Conservation (phyloP, 768 basidiomycete genomes). For the Sarcodon aspratus region DNA sequence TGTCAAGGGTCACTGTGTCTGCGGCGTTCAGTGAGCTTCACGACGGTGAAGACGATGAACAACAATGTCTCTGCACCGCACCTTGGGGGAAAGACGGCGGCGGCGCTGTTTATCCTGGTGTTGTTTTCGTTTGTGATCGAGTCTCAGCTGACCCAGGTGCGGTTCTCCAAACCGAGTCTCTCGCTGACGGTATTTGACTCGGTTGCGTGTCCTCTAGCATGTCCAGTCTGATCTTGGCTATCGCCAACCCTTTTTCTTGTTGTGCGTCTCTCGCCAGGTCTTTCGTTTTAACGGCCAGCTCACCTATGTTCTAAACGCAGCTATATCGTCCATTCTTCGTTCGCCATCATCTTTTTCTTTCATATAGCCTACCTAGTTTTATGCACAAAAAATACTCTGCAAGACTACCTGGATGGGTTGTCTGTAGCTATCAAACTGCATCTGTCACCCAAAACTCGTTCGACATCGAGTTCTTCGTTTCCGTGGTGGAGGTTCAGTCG, state of each 20-base stretch:
- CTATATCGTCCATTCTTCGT: constrained; percentile 79
- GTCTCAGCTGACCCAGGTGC: constrained; percentile 67
- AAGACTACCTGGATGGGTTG: constrained; percentile 41
- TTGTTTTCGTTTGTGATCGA: constrained; percentile 70
- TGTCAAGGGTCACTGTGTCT: neutral
- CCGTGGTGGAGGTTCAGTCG: constrained; percentile 24
- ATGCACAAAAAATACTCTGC: constrained; percentile 35
- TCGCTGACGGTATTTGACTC: constrained; percentile 1
- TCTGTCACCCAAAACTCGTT: constrained; percentile 5
- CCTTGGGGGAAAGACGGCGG: constrained; percentile 36
- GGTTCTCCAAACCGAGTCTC: constrained; percentile 4
- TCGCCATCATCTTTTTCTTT: constrained; percentile 69
- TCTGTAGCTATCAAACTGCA: constrained; percentile 30
- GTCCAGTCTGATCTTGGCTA: constrained; percentile 70
- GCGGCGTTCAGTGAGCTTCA: neutral
- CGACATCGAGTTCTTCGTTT: constrained; percentile 7
- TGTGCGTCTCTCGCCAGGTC: constrained; percentile 34
- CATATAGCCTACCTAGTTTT: constrained; percentile 60
- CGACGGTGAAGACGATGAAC: neutral
- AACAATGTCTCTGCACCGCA: neutral
- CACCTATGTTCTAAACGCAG: constrained; percentile 33
- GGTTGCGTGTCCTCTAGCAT: constrained; percentile 33
- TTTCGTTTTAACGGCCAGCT: too few species aligned
- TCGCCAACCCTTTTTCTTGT: constrained; percentile 81
- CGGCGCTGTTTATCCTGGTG: constrained; percentile 43